These are phyloP conservation scores for Ormosia emarginata DNA, from an alignment of 306 rosid genomes.

Conservation along the genomic window DNA sequence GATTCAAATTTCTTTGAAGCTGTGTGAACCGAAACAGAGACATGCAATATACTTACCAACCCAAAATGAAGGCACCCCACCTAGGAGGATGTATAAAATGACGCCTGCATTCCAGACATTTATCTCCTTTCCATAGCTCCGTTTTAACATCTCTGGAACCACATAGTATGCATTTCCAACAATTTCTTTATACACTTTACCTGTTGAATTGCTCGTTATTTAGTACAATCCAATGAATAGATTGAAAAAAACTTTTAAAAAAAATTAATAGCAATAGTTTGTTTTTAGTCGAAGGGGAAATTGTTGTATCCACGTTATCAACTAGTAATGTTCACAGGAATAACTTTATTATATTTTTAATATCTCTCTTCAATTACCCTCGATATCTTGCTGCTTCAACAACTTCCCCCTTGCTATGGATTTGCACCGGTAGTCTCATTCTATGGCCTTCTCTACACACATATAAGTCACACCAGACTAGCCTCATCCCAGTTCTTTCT, in stretches of 20 bases:
- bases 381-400: conserved; percentile 26
- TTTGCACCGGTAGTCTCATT: no score
- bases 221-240: not conserved
- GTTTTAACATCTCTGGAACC: conserved; percentile 78
- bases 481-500: conserved; percentile 58
- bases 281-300: not conserved
- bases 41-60: conserved; percentile 47
- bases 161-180: conserved; percentile 91
- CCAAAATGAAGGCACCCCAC: conserved; percentile 94
- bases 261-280: not conserved
- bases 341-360: not conserved
- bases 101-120: conserved; percentile 96
- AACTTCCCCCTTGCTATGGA: conserved; percentile 54
- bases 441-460: conserved; percentile 53
- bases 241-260: not conserved
- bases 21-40: not conserved
- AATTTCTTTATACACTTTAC: conserved; percentile 56
- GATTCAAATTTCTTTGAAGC: not conserved
- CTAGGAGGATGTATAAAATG: conserved; percentile 77
- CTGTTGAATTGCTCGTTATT: conserved; percentile 35
- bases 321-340: no score
- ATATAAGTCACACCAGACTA: conserved; percentile 61
- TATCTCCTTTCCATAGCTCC: conserved; percentile 83
- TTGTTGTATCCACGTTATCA: not conserved
- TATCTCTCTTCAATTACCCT: conserved; percentile 65